A percentile compares a stretch with the other conserved stretches of the same genome.
These are phyloP conservation scores for Daldinia vernicosa DNA, from an alignment of 495 filamentous ascomycete species.

Conservation along the genomic window DNA sequence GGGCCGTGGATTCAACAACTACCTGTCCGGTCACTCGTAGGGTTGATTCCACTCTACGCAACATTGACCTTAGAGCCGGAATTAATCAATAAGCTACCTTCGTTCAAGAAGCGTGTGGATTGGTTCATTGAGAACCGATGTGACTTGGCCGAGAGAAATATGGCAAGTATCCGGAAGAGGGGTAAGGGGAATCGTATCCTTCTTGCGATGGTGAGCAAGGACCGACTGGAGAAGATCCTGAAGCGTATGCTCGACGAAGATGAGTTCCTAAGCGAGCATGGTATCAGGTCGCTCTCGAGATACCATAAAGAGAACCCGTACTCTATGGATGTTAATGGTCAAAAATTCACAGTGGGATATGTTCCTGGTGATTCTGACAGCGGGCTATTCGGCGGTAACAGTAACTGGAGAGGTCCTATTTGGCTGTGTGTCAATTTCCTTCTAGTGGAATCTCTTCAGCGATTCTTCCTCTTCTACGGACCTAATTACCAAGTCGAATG, in stretches of 20 bases:
- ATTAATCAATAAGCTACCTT: constrained; percentile 87
- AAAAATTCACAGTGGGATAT: constrained; percentile 87
- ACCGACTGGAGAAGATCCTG: constrained; percentile 84
- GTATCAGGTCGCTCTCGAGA: constrained; percentile 94
- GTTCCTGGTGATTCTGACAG: constrained; percentile 95
- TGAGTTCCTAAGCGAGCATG: constrained; percentile 89
- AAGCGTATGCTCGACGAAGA: constrained; percentile 92
- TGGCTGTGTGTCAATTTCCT: constrained; percentile 98
- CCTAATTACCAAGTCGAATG: constrained; percentile 88
- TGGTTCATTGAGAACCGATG: constrained; percentile 91
- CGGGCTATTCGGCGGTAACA: constrained; percentile 93
- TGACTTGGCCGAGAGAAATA: constrained; percentile 89
- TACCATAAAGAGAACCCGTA: constrained; percentile 89
- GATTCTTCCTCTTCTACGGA: constrained; percentile 96
- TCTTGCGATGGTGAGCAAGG: constrained; percentile 86
- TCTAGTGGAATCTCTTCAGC: constrained; percentile 87
- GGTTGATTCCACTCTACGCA: constrained; percentile 90
- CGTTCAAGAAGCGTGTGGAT: constrained; percentile 90
- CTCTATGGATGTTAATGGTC: constrained; percentile 94
- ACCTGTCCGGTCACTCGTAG: constrained; percentile 89
- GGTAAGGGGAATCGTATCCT: constrained; percentile 89
- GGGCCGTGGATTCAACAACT: constrained; percentile 92
- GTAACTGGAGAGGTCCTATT: constrained; percentile 94
- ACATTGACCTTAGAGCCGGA: constrained; percentile 92
- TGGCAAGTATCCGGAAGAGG: constrained; percentile 86